Evolutionary conservation across 2,329 filamentous ascomycete genomes (phyloP).

Genomic region (Stagonosporopsis rhizophila): DNA sequence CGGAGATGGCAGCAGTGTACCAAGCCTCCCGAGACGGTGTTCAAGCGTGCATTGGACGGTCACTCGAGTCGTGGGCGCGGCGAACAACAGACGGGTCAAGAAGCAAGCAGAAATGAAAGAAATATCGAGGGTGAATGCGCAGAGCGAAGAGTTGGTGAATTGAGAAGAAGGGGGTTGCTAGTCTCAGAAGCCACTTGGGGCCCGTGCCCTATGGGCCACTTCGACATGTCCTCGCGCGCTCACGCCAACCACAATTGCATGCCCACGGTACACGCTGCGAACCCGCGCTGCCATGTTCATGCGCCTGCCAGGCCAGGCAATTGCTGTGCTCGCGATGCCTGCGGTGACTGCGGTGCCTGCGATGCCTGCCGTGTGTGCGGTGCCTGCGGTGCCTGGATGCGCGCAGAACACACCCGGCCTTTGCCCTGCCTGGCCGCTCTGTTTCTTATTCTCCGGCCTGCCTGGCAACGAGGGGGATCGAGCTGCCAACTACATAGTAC

Average conservation of each 20-base stretch:
- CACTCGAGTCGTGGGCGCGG: slow-evolving; percentile 32
- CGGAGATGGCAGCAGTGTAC: slow-evolving; percentile 51
- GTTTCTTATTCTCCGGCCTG: slow-evolving; percentile 6
- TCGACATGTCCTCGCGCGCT: slow-evolving; percentile 8
- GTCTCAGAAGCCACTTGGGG: background rate
- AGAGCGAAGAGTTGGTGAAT: slow-evolving; percentile 33
- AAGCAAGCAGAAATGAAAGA: slow-evolving; percentile 40
- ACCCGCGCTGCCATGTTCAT: background rate
- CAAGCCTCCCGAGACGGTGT: slow-evolving; percentile 48
- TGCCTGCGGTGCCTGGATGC: too few relatives aligned
- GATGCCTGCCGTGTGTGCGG: background rate
- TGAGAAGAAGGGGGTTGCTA: slow-evolving; percentile 28
- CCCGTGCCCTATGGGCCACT: background rate
- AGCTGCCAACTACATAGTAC: slow-evolving; percentile 2
- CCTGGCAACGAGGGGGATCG: slow-evolving; percentile 11
- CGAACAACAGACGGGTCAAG: slow-evolving; percentile 35
- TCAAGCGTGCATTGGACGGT: slow-evolving; percentile 50
- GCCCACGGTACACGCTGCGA: slow-evolving; percentile 4
- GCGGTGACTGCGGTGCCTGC: background rate
- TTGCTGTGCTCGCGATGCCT: background rate
- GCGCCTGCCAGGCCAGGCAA: background rate
- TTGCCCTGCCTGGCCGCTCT: background rate
- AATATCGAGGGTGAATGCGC: slow-evolving; percentile 44
- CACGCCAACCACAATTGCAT: slow-evolving; percentile 21
- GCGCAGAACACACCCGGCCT: slow-evolving; percentile 8